Evolutionary conservation across 495 filamentous ascomycete genomes (phyloP).

Genomic region (Talaromyces trachyspermus): DNA sequence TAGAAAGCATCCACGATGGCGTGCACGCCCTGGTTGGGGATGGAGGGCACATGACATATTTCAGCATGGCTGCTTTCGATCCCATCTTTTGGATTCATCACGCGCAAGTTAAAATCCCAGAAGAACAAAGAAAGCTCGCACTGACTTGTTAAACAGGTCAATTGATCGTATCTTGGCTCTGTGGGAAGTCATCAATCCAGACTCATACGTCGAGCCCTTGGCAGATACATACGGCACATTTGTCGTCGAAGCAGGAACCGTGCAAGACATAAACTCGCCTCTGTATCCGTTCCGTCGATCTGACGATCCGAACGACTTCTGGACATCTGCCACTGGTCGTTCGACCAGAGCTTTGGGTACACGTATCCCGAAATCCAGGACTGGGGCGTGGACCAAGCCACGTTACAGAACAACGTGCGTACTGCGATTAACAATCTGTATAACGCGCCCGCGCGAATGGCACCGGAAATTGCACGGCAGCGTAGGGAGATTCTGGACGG

Average conservation of each 20-base stretch:
- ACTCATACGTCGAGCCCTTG: constrained; percentile 19
- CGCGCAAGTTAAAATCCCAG: constrained; percentile 11
- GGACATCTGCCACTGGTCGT: constrained; percentile 21
- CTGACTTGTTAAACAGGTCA: constrained; percentile 16
- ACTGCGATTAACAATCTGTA: constrained; percentile 30
- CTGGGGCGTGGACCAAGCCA: constrained; percentile 18
- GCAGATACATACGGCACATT: constrained; percentile 15
- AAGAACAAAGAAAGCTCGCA: background rate
- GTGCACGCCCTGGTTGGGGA: constrained; percentile 35
- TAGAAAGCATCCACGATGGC: constrained; percentile 35
- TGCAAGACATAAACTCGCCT: constrained; percentile 7
- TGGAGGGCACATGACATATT: constrained; percentile 33
- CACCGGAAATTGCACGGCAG: background rate
- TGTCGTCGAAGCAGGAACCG: constrained; percentile 12
- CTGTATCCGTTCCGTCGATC: constrained; percentile 28
- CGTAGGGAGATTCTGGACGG: background rate
- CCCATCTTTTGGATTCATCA: constrained; percentile 38
- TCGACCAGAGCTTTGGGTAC: constrained; percentile 32
- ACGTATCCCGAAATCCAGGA: constrained; percentile 42
- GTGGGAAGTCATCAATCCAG: constrained; percentile 29
- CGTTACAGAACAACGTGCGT: constrained; percentile 20
- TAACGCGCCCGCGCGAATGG: background rate
- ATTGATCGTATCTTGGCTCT: constrained; percentile 35
- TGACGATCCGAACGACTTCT: constrained; percentile 19
- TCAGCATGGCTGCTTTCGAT: constrained; percentile 33